Conservation (phyloP, 208 protist genomes). For the Borovskyia barvae region DNA sequence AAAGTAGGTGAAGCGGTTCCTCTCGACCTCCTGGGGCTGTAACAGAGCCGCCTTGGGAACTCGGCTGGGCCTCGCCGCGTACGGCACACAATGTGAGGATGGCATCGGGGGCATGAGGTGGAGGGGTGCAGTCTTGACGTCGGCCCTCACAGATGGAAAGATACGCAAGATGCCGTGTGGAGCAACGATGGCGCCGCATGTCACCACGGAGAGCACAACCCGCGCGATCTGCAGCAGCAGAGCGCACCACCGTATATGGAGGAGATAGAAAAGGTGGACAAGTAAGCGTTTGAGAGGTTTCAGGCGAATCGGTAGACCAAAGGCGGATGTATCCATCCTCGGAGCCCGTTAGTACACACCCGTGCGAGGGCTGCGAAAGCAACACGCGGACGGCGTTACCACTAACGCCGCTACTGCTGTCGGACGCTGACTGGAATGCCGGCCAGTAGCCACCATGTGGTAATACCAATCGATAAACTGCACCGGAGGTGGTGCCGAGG, state of each 20-base stretch:
- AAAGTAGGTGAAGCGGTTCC: slow-evolving; percentile 32
- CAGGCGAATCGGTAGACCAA: slow-evolving; percentile 38
- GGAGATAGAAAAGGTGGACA: slow-evolving; percentile 35
- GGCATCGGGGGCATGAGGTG: slow-evolving; percentile 52
- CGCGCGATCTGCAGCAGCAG: background rate
- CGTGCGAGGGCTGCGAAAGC: slow-evolving; percentile 40
- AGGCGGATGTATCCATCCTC: slow-evolving; percentile 62
- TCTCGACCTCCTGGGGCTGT: slow-evolving; percentile 2
- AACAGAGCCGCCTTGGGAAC: no score
- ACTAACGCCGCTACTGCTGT: background rate
- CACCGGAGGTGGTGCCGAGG: slow-evolving; percentile 31
- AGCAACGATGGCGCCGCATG: background rate
- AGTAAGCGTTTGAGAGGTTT: slow-evolving; percentile 39
- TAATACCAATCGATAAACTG: slow-evolving; percentile 30
- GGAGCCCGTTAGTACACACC: slow-evolving; percentile 54
- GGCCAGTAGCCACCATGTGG: slow-evolving; percentile 14
- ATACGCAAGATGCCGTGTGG: background rate
- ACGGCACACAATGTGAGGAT: slow-evolving; percentile 51
- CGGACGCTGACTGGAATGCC: slow-evolving; percentile 10
- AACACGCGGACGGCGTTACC: slow-evolving; percentile 28
- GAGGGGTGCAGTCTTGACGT: slow-evolving; percentile 9
- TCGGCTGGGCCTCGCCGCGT: slow-evolving; percentile 4
- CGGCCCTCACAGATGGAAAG: slow-evolving; percentile 5
- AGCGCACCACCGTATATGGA: slow-evolving; percentile 21
- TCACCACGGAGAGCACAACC: no score